Base-by-base conservation (phyloP, 305 asterid species). In the Petunia hybrid region DNA sequence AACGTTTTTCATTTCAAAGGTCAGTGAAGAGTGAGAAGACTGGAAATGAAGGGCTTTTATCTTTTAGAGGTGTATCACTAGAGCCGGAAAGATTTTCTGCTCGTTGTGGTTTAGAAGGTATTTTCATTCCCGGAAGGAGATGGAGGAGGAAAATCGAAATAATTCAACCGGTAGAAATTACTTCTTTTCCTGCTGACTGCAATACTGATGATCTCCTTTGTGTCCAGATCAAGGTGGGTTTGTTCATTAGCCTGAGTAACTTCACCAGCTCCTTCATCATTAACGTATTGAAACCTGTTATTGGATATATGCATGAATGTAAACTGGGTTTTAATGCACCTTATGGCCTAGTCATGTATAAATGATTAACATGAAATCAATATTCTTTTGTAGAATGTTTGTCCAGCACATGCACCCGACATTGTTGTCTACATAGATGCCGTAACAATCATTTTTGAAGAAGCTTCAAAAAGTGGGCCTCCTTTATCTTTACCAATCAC, bases 71-170 rank as follows among this genome's bases (percentile, higher is more conserved):
- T 61, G 98, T 94, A 85, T 91, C 98, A 60, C 85, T 97, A 85
- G 97, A 88, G 83, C 97, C 92, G 56, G 97, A 94, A 88, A 92
- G 98, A 81, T 97, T 94, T 89, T 97, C 98, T 80, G 97, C 91
- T 87, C 90, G 90, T 75, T 94, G 99, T 89, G 99, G 99, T 77
- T 84, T 97, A 88, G 99, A 97, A 89, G 99, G 99, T 76, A 94
- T 93, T 84, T 94, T 90, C 83, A 88, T 91, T 73, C 99, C 99
- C 74, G 99, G 99, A 84, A 90, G 96, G 87, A 89, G 94, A 85
- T 97, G 99, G 99, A 92, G 96, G 91, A 92, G 91, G 89, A 97
- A 97, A 88, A 87, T 97, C 64, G 96, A 97, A 87, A 85, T 97
- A 86, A 92, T 97, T 85, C 97, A 95, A 82, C 99, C 99, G 60